Base-by-base conservation (phyloP, 2,329 filamentous ascomycete species). In the Gremmenia infestans region DNA sequence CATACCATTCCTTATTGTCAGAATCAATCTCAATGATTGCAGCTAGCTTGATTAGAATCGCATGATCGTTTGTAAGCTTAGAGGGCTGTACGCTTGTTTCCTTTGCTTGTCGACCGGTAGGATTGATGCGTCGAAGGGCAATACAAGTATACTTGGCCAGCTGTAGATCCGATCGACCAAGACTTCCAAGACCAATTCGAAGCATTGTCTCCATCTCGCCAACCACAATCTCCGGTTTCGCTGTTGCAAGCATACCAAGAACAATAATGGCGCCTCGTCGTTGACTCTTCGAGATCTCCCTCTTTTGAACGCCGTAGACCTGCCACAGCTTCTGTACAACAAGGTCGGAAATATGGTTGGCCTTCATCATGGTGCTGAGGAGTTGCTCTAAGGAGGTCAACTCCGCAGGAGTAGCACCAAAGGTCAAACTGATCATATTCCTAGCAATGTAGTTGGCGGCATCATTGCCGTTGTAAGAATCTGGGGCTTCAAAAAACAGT, bases 401-500 rank as follows among this genome's bases (percentile, higher is more conserved):
- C 70, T 99, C 94, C 1, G 95, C 94, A 0, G 93, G 91, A 0
- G 93, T 96, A 1, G 93, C 92, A 28, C 92, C 93, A 71, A 96
- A 97, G 0, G 94, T 99, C 67, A 99, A 76, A 78, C 92, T 97
- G 72, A 97, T 97, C 93, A 99, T 99, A 73, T 97, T 99, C 60
- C 92, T 85, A 25, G 93, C 93, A 67, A 99, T 88, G 70, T 95
- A 99, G 71, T 95, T 97, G 48, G 94, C 92, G 2, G 92, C 86
- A 68, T 97, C 92, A 63, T 97, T 97, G 32, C 85, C 77, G 56
- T 81, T 90, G 74, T 96, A 97, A 4, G 86, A 86, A 58, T 91
- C 90, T 0, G 94, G 94, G 0, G 95, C 92, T 68, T 96, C 91
- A 66, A 99, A 99, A 74, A 97, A 99, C 0, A 99, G 82, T 19